These are phyloP conservation scores for Lenwebbia sp. DNA, from an alignment of 345 rosid genomes.

Conservation along the genomic window DNA sequence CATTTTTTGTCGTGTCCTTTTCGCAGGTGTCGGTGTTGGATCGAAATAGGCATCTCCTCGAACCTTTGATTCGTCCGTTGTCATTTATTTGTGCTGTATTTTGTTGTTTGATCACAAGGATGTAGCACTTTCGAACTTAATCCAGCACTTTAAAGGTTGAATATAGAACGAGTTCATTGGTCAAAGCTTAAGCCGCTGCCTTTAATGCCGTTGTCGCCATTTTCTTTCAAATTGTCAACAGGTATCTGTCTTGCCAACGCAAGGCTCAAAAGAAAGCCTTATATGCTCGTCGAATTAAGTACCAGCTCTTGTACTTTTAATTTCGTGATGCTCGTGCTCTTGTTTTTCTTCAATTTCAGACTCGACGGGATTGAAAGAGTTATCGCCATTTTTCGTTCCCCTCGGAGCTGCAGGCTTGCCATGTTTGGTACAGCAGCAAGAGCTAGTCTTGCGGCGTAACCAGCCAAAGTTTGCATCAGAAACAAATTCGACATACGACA, in stretches of 20 bases:
- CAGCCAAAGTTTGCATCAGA: background rate
- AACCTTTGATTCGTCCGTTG: background rate
- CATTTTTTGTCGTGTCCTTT: background rate
- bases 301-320: background rate
- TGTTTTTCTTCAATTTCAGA: background rate
- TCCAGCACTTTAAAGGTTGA: background rate
- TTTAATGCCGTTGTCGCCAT: background rate
- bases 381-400: background rate
- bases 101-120: background rate
- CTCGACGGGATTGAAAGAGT: background rate
- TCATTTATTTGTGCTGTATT: background rate
- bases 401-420: background rate
- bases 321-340: background rate
- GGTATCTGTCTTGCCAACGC: background rate
- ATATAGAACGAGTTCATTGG: background rate
- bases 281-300: no score
- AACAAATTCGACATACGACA: background rate
- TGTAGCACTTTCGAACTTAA: background rate
- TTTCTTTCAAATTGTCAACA: background rate
- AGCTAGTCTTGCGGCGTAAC: background rate
- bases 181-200: background rate
- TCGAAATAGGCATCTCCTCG: background rate
- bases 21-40: background rate
- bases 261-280: background rate
- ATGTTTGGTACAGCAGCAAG: background rate